Conservation (phyloP, 371 early-diverging fungal species). For the Mucor saturninus region DNA sequence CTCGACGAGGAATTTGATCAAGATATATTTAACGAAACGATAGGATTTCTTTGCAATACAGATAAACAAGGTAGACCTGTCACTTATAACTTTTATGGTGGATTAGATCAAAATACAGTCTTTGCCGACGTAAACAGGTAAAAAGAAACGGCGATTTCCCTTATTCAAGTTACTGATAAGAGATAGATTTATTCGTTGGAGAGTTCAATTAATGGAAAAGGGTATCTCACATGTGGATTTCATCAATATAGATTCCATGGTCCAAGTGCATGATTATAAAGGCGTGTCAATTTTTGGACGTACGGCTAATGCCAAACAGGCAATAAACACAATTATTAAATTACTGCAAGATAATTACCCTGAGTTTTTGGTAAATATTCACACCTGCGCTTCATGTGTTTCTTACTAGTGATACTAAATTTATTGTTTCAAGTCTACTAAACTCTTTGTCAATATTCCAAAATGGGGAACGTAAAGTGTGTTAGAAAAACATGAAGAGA, state of each 20-base stretch:
- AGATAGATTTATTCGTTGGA: conserved; percentile 63
- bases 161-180: neutral
- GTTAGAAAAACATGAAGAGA: neutral
- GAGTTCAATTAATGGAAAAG: conserved; percentile 67
- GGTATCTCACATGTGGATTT: conserved; percentile 58
- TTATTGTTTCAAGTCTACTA: conserved; percentile 32
- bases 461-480: conserved; percentile 59
- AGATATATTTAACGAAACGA: conserved; percentile 11
- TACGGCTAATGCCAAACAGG: conserved; percentile 54
- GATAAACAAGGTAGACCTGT: conserved; percentile 62
- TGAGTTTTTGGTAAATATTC: conserved; percentile 46
- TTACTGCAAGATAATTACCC: conserved; percentile 70
- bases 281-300: conserved; percentile 58
- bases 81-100: conserved; percentile 68
- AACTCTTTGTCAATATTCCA: conserved; percentile 66
- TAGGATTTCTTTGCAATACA: conserved; percentile 55
- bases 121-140: conserved; percentile 58
- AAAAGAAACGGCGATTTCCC: neutral
- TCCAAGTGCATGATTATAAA: conserved; percentile 69
- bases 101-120: conserved; percentile 56
- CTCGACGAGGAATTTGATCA: conserved; percentile 45
- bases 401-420: neutral
- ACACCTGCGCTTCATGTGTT: conserved; percentile 16
- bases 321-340: conserved; percentile 57
- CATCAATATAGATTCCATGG: conserved; percentile 58